Conservation (phyloP, 768 basidiomycete genomes). For the Leccinum pellstonianum region DNA sequence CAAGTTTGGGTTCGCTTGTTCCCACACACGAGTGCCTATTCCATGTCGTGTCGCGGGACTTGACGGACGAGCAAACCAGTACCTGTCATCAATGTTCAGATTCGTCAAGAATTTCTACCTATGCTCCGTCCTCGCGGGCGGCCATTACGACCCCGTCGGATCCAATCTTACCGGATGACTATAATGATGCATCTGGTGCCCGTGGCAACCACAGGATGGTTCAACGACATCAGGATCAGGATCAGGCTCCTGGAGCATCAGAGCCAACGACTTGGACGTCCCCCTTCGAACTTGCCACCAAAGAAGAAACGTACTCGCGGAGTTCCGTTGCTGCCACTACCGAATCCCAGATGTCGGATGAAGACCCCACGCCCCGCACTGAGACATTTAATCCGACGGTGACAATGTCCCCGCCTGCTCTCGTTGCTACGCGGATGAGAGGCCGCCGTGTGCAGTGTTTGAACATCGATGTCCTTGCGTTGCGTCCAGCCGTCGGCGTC, state of each 20-base stretch:
- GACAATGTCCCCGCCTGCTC: neutral
- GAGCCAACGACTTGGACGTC: neutral
- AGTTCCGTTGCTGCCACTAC: constrained; percentile 3
- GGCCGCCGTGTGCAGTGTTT: constrained; percentile 13
- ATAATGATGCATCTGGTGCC: constrained; percentile 5
- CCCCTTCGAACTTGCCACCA: neutral
- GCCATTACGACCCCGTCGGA: constrained; percentile 3
- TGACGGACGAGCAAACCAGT: constrained; percentile 3
- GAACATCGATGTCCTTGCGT: neutral
- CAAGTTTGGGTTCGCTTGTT: constrained; percentile 31
- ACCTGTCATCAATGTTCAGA: neutral
- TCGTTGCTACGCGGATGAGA: neutral
- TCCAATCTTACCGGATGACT: constrained; percentile 7
- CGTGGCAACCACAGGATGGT: neutral
- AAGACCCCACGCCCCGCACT: constrained; percentile 30
- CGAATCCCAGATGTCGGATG: constrained; percentile 10
- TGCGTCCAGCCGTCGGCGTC: constrained; percentile 24
- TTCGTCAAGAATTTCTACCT: neutral
- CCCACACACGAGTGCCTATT: constrained; percentile 28
- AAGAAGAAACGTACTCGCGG: neutral
- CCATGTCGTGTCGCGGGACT: constrained; percentile 12
- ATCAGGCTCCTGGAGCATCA: neutral
- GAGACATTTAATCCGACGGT: constrained; percentile 16
- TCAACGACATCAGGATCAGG: constrained; percentile 2
- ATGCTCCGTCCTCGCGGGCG: neutral